These are phyloP conservation scores for Toxicodendron radicans DNA, from an alignment of 345 rosid species.

Conservation along the genomic window DNA sequence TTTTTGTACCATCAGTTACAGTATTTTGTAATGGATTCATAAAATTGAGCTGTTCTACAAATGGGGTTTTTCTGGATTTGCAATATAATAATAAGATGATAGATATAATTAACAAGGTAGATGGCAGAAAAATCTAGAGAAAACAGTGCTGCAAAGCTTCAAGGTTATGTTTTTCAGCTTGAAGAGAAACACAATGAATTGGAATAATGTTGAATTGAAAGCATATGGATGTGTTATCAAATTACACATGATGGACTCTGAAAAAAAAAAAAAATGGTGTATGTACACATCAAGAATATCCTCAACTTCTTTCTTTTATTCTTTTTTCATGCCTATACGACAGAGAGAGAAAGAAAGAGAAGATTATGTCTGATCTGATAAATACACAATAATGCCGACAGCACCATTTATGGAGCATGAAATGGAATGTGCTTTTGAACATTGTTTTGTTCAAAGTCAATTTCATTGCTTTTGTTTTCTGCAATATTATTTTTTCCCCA, in stretches of 20 bases:
- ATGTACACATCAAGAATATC: slow-evolving; percentile 32
- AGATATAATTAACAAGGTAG: neutral
- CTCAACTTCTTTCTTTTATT: neutral
- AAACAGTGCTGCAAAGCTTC: slow-evolving; percentile 12
- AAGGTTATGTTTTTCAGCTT: neutral
- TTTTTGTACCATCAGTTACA: too few relatives aligned
- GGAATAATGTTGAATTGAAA: neutral
- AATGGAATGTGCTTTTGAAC: neutral
- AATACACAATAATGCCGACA: slow-evolving; percentile 34
- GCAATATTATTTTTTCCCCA: neutral
- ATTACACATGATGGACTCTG: slow-evolving; percentile 1
- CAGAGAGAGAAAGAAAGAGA: neutral
- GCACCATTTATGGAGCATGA: slow-evolving; percentile 25
- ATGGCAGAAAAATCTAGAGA: neutral
- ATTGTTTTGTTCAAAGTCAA: slow-evolving; percentile 29
- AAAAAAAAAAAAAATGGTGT: neutral
- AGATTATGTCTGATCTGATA: slow-evolving; percentile 5
- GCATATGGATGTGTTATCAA: slow-evolving; percentile 16
- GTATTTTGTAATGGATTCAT: too few relatives aligned
- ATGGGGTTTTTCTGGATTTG: neutral
- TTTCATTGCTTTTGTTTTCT: slow-evolving; percentile 25
- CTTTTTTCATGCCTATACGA: neutral
- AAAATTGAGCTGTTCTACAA: neutral
- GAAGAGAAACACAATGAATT: neutral
- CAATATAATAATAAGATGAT: neutral